A percentile compares a stretch with the other conserved stretches of the same genome.
phyloP scores from a whole-genome alignment of 2,329 filamentous ascomycete genomes.

The Leptodontidium sp. region DNA sequence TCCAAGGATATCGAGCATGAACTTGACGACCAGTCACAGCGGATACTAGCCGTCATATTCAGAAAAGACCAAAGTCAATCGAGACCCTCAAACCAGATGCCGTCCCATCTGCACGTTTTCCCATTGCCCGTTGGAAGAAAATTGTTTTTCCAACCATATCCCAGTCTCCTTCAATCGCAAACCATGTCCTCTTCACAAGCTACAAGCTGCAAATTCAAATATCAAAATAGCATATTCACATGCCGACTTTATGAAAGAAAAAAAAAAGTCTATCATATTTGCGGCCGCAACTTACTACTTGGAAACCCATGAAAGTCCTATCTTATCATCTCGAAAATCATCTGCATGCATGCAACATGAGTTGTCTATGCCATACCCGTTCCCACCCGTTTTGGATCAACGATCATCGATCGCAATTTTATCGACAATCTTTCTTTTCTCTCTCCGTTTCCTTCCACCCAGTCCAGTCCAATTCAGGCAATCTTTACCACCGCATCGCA shows the following conservation, averaged over 20 bases:
- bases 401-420: neutral
- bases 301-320: neutral
- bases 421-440: neutral
- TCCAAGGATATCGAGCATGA: too few relatives aligned
- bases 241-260: neutral
- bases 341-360: constrained; percentile 26
- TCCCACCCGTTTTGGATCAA: neutral
- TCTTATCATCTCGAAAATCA: constrained; percentile 16
- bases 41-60: neutral
- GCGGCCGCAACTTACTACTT: neutral
- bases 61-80: neutral
- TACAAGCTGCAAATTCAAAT: neutral
- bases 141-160: too few relatives aligned
- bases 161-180: neutral
- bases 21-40: too few relatives aligned
- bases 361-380: constrained; percentile 17
- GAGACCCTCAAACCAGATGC: neutral
- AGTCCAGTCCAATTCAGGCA: neutral
- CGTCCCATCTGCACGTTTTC: neutral
- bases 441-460: neutral
- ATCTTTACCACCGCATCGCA: neutral
- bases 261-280: neutral
- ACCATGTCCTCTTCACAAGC: neutral
- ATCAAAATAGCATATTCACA: constrained; percentile 12
- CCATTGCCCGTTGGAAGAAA: neutral